Conservation (phyloP, 2,329 filamentous ascomycete species). For the Aspergillus calidoustus region DNA sequence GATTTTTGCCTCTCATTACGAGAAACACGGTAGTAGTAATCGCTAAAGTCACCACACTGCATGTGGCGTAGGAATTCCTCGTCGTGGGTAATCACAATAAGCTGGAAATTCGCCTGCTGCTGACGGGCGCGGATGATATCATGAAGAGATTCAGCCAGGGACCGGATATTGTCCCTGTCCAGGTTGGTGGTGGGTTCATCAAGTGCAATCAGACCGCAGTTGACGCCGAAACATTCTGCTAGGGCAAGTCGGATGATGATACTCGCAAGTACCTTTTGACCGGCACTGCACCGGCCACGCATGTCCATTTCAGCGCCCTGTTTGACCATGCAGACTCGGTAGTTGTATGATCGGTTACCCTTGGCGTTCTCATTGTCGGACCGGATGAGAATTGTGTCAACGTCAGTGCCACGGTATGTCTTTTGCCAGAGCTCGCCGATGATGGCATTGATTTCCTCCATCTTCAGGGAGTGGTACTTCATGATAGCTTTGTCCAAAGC, state of each 20-base stretch:
- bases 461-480: constrained; percentile 94
- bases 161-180: constrained; percentile 91
- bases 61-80: constrained; percentile 94
- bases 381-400: constrained; percentile 93
- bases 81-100: constrained; percentile 98
- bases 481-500: constrained; percentile 96
- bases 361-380: constrained; percentile 81
- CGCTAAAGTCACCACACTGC: constrained; percentile 91
- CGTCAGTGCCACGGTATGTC: constrained; percentile 95
- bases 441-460: constrained; percentile 97
- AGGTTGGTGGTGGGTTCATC: constrained; percentile 98
- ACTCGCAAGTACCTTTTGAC: constrained; percentile 92
- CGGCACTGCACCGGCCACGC: constrained; percentile 94
- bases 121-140: constrained; percentile 83
- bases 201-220: constrained; percentile 93
- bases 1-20: constrained; percentile 86
- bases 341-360: constrained; percentile 88
- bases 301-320: constrained; percentile 98
- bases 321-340: constrained; percentile 97
- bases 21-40: constrained; percentile 86
- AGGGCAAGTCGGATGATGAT: constrained; percentile 97
- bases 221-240: constrained; percentile 93
- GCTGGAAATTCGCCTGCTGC: constrained; percentile 91
- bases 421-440: constrained; percentile 95
- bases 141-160: constrained; percentile 81